A percentile compares a stretch with the other conserved stretches of the same genome.
Evolutionary conservation across 1,139 yeast genomes (phyloP).

Genomic region (Yamadazyma spencermartinsiae): DNA sequence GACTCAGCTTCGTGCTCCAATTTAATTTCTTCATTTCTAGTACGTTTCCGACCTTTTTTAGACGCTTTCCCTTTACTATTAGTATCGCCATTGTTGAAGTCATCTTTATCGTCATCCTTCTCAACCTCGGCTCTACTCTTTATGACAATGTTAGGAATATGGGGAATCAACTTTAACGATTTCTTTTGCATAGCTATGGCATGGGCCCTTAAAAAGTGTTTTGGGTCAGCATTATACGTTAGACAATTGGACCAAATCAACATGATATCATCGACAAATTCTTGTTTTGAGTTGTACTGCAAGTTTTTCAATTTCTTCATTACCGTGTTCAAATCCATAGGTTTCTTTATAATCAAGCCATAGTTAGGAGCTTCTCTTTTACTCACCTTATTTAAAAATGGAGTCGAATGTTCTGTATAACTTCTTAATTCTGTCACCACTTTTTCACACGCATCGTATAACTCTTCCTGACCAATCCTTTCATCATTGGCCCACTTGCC

Average conservation of each 20-base stretch:
- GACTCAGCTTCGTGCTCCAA: slow-evolving; percentile 22
- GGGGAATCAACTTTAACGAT: slow-evolving; percentile 70
- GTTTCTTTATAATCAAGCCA: slow-evolving; percentile 82
- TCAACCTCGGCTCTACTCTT: slow-evolving; percentile 85
- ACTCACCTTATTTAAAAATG: slow-evolving; percentile 90
- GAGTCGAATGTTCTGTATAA: slow-evolving; percentile 95
- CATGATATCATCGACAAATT: slow-evolving; percentile 91
- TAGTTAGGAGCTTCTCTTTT: slow-evolving; percentile 98
- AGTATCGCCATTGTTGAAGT: slow-evolving; percentile 32
- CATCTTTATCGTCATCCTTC: slow-evolving; percentile 57
- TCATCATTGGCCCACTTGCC: slow-evolving; percentile 98
- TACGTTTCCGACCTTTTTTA: slow-evolving; percentile 45
- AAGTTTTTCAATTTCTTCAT: slow-evolving; percentile 82
- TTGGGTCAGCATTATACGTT: slow-evolving; percentile 92
- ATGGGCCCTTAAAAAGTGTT: slow-evolving; percentile 85
- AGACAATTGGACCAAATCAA: slow-evolving; percentile 94
- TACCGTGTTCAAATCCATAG: slow-evolving; percentile 96
- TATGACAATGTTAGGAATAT: slow-evolving; percentile 84
- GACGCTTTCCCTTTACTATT: slow-evolving; percentile 31
- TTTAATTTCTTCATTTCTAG: slow-evolving; percentile 38
- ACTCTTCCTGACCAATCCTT: slow-evolving; percentile 92
- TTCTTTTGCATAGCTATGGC: slow-evolving; percentile 96
- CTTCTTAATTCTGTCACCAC: slow-evolving; percentile 88
- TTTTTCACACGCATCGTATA: slow-evolving; percentile 95
- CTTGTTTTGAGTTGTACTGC: slow-evolving; percentile 80